Conservation (phyloP, 306 rosid genomes). For the Oxytropis ochrocephala region DNA sequence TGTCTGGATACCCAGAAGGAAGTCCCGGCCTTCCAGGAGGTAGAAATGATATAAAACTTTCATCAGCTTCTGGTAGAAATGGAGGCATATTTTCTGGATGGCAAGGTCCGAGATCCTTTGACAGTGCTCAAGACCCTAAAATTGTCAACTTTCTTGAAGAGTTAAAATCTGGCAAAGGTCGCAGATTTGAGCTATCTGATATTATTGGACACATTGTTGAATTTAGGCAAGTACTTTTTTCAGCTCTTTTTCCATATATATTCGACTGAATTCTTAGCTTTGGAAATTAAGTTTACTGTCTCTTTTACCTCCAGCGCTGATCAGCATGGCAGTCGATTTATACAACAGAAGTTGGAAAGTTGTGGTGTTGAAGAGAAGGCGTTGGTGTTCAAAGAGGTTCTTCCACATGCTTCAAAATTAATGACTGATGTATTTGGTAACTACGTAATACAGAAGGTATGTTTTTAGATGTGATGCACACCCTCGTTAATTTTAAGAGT, state of each 20-base stretch:
- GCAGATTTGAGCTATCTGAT: slow-evolving; percentile 55
- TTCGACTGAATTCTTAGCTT: slow-evolving; percentile 2
- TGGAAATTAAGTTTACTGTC: slow-evolving; percentile 19
- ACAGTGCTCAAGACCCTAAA: slow-evolving; percentile 36
- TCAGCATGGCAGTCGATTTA: slow-evolving; percentile 57
- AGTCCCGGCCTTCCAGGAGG: slow-evolving; percentile 35
- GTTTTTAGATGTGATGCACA: background rate
- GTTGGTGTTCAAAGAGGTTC: slow-evolving; percentile 46
- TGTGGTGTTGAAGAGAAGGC: slow-evolving; percentile 37
- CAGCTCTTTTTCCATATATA: background rate
- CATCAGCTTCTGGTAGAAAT: slow-evolving; percentile 32
- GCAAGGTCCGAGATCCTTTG: slow-evolving; percentile 46
- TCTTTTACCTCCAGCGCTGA: slow-evolving; percentile 38
- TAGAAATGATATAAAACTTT: slow-evolving; percentile 38
- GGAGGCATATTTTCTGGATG: slow-evolving; percentile 40
- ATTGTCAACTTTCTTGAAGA: slow-evolving; percentile 48
- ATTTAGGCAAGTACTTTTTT: slow-evolving; percentile 39
- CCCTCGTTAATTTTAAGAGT: background rate
- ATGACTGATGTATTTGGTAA: slow-evolving; percentile 58
- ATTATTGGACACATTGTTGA: slow-evolving; percentile 45
- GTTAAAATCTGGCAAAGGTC: slow-evolving; percentile 47
- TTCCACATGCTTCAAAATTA: slow-evolving; percentile 41
- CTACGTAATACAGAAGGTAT: slow-evolving; percentile 49
- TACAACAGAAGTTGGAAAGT: slow-evolving; percentile 52
- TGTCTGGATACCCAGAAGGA: slow-evolving; percentile 35